Percentiles rank a stretch among this genome's conserved stretches.
These are phyloP conservation scores for Lachnellula willkommii DNA, from an alignment of 2,329 filamentous ascomycete species.

Conservation along the genomic window DNA sequence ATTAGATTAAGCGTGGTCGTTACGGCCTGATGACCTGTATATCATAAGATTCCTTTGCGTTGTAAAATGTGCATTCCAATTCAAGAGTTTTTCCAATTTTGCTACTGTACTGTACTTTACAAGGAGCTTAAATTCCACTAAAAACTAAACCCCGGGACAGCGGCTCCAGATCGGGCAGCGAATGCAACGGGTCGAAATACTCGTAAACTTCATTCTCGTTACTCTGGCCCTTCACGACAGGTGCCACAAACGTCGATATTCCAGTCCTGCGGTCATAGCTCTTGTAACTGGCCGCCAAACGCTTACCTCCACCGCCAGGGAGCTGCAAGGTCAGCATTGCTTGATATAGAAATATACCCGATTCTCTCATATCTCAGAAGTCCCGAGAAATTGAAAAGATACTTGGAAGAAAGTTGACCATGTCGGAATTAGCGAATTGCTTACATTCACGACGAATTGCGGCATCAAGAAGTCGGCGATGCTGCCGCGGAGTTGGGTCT, in stretches of 20 bases:
- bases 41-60: background rate
- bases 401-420: too few relatives aligned
- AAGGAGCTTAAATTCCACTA: too few relatives aligned
- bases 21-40: background rate
- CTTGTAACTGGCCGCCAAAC: conserved; percentile 48
- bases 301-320: conserved; percentile 58
- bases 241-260: conserved; percentile 50
- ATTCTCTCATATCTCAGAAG: too few relatives aligned
- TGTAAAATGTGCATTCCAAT: background rate
- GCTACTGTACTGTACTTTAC: too few relatives aligned
- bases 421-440: too few relatives aligned
- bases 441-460: conserved; percentile 52
- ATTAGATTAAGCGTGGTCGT: background rate
- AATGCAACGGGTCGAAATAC: conserved; percentile 49
- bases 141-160: background rate
- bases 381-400: too few relatives aligned
- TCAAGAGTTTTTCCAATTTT: background rate
- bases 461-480: conserved; percentile 60
- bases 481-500: conserved; percentile 52
- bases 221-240: conserved; percentile 43
- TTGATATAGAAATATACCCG: too few relatives aligned
- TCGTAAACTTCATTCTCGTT: conserved; percentile 46
- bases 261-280: conserved; percentile 50
- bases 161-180: background rate
- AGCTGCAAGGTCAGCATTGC: conserved; percentile 29